Evolutionary conservation across 2,329 filamentous ascomycete genomes (phyloP), one percentile per base, ranked within the genome.

Genomic region (Thielaviopsis euricoi): DNA sequence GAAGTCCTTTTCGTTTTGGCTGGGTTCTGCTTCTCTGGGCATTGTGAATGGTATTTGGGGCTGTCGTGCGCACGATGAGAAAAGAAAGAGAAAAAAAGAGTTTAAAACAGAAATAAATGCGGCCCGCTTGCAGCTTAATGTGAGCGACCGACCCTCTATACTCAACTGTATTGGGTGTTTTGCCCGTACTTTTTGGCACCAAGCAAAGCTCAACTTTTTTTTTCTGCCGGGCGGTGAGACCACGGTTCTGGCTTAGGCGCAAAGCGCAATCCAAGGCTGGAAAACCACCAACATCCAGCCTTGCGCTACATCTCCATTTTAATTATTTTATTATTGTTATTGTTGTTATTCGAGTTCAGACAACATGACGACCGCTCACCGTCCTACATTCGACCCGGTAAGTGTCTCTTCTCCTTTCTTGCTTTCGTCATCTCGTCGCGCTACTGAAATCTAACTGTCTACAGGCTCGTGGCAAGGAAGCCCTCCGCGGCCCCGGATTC

Each of bases 331-430:
- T n/a, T n/a, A n/a, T n/a, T n/a, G n/a, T n/a, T n/a, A n/a, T n/a
- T n/a, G 40, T 21, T 15, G 9, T 25, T 19, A 52, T 21, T 22
- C 17, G 51, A 10, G 51, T 50, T 6, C 23, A 15, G 33, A 49
- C 52, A 62, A 53, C 43, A 85, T 85, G 82, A 85, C 82, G 63
- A 80, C 76, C 71, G 82, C 82, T 49, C 82, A 85, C 64, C 86
- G 93, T 73, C 93, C 93, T 58, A 98, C 93, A 0, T 98, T 98
- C 68, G 93, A 98, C 70, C 93, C 93, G 63, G 87, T 90, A 79
- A 63, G 76, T 63, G 56, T 26, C 2, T 33, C 12, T 53, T 15
- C n/a, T 29, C 21, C 6, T 9, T n/a, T 19, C 25, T 9, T n/a
- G 21, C 25, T 50, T 55, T 13, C 12, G 48, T 25, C 46, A 55